Conservation (phyloP, 345 rosid genomes). For the Passiflora organensis region DNA sequence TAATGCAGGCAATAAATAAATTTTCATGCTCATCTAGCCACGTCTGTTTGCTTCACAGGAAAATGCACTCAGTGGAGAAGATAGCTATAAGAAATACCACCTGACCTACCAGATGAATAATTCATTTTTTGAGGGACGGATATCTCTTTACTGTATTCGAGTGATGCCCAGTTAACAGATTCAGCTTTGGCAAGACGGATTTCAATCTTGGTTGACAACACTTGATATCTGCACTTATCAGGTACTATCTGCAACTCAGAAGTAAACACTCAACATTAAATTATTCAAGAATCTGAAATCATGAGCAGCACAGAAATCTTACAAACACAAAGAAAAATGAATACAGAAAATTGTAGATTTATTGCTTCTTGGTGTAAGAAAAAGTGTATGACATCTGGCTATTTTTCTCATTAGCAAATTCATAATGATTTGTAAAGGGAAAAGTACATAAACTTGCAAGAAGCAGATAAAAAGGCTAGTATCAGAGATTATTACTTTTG, state of each 20-base stretch:
- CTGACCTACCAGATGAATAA: conserved; percentile 41
- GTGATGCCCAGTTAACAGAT: conserved; percentile 66
- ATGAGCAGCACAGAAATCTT: too few species aligned
- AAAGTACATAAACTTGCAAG: not conserved
- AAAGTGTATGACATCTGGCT: too few species aligned
- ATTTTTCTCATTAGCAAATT: too few species aligned
- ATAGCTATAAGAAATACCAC: not conserved
- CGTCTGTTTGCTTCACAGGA: too few species aligned
- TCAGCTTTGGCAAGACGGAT: conserved; percentile 80
- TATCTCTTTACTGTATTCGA: conserved; percentile 54
- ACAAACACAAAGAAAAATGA: too few species aligned
- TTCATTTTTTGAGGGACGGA: conserved; percentile 36
- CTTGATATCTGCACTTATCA: conserved; percentile 53
- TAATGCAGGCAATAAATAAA: too few species aligned
- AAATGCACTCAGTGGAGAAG: too few species aligned
- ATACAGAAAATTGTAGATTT: too few species aligned
- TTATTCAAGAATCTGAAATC: not conserved
- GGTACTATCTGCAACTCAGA: conserved; percentile 58
- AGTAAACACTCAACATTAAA: not conserved
- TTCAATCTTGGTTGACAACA: conserved; percentile 80
- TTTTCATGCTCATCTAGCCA: too few species aligned
- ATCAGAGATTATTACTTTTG: conserved; percentile 41
- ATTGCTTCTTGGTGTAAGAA: not conserved
- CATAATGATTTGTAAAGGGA: too few species aligned
- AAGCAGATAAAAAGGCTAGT: not conserved